These are phyloP conservation scores for Penicillium arizonense DNA, from an alignment of 495 filamentous ascomycete species.

Conservation along the genomic window DNA sequence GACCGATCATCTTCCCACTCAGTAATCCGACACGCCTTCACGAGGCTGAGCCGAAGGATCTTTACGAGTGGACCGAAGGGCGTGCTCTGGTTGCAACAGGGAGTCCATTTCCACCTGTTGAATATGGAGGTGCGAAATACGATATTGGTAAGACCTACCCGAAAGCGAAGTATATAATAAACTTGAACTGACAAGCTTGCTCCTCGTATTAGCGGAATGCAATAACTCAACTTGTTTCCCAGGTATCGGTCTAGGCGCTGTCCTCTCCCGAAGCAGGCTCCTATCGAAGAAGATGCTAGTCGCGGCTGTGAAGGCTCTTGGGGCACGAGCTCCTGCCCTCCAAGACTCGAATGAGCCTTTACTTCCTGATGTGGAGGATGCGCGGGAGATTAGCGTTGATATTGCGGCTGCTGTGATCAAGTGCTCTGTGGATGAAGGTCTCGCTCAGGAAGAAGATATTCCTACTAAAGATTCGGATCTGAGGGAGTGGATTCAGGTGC, in stretches of 20 bases:
- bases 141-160: constrained; percentile 53
- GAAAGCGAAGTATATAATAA: not conserved
- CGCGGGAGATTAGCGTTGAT: constrained; percentile 71
- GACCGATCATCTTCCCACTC: constrained; percentile 80
- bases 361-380: constrained; percentile 73
- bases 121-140: constrained; percentile 59
- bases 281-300: constrained; percentile 81
- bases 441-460: constrained; percentile 52
- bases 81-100: constrained; percentile 82
- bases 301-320: constrained; percentile 71
- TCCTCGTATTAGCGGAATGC: constrained; percentile 62
- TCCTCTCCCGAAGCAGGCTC: constrained; percentile 61
- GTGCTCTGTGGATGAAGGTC: constrained; percentile 64
- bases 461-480: constrained; percentile 52
- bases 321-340: constrained; percentile 66
- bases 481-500: constrained; percentile 78
- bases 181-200: not conserved
- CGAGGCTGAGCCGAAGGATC: constrained; percentile 76
- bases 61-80: constrained; percentile 76
- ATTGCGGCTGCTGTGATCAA: constrained; percentile 80
- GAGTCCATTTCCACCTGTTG: constrained; percentile 77
- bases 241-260: constrained; percentile 77
- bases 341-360: constrained; percentile 55
- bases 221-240: constrained; percentile 90
- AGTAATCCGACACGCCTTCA: constrained; percentile 86